Percentiles rank a stretch among this genome's conserved stretches.
These are phyloP conservation scores for Chalciporus pseudorubinellus DNA, from an alignment of 768 basidiomycete genomes.

Conservation along the genomic window DNA sequence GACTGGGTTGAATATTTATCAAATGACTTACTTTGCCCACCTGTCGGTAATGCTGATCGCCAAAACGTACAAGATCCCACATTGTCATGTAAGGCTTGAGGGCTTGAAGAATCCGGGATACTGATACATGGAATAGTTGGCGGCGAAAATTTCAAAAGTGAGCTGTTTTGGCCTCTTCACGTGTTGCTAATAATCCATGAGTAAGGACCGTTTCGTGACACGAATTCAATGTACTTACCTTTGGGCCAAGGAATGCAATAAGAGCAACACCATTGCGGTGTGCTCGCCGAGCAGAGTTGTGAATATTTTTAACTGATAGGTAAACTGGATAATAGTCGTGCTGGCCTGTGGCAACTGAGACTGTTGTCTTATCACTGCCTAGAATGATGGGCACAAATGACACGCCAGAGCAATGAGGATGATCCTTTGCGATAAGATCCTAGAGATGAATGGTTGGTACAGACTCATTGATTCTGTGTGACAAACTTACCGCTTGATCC, in stretches of 20 bases:
- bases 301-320: slow-evolving; percentile 13
- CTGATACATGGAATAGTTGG: not conserved
- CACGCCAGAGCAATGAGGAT: slow-evolving; percentile 8
- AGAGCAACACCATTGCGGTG: slow-evolving; percentile 7
- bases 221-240: slow-evolving; percentile 16
- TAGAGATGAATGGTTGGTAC: not conserved
- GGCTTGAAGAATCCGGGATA: not conserved
- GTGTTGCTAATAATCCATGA: not conserved
- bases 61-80: not conserved
- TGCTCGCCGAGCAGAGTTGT: slow-evolving; percentile 6
- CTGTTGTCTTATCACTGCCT: slow-evolving; percentile 16
- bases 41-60: not conserved
- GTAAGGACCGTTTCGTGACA: not conserved
- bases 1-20: too few species aligned
- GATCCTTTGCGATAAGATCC: slow-evolving; percentile 24
- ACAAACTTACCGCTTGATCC: slow-evolving; percentile 3
- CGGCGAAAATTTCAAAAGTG: not conserved
- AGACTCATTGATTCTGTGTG: too few species aligned
- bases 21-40: not conserved
- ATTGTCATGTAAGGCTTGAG: not conserved
- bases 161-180: slow-evolving; percentile 6
- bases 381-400: slow-evolving; percentile 13
- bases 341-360: slow-evolving; percentile 13
- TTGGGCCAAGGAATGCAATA: slow-evolving; percentile 29
- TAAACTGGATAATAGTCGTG: slow-evolving; percentile 15